Evolutionary conservation across 495 filamentous ascomycete species (phyloP).

Genomic region (Articulospora tetracladia): DNA sequence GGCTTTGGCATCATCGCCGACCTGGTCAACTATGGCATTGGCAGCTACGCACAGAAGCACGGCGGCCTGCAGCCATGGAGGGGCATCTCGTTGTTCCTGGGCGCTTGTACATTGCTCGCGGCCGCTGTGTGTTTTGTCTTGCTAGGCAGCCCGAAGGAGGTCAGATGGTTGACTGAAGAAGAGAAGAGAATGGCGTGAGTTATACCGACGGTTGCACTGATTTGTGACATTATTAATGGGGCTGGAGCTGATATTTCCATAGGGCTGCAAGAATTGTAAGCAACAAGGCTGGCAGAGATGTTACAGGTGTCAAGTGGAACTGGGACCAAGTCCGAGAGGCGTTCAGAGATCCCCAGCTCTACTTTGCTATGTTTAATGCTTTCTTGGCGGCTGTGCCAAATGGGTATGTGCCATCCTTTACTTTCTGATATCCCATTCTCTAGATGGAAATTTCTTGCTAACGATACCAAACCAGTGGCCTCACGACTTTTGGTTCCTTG

Average conservation of each 20-base stretch:
- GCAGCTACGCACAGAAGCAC: conserved; percentile 26
- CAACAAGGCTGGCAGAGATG: conserved; percentile 23
- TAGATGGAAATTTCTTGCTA: not conserved
- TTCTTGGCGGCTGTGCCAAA: conserved; percentile 47
- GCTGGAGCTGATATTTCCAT: conserved; percentile 24
- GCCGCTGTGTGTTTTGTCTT: conserved; percentile 31
- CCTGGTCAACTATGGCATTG: conserved; percentile 35
- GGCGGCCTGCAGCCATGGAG: conserved; percentile 33
- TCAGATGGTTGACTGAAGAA: conserved; percentile 30
- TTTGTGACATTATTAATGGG: no score
- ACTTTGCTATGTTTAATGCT: conserved; percentile 40
- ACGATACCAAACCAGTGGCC: conserved; percentile 27
- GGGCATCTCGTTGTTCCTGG: conserved; percentile 35
- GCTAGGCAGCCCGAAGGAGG: conserved; percentile 33
- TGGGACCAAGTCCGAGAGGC: conserved; percentile 34
- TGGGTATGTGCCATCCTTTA: conserved; percentile 15
- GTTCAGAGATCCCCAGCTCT: conserved; percentile 31
- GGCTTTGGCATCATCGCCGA: conserved; percentile 36
- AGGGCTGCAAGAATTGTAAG: conserved; percentile 30
- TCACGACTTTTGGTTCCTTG: conserved; percentile 45
- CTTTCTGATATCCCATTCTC: not conserved
- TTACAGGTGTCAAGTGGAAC: conserved; percentile 22
- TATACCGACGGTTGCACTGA: no score
- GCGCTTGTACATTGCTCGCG: conserved; percentile 27
- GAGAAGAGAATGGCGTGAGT: conserved; percentile 32